Evolutionary conservation across 106 monocot species (phyloP).

Genomic region (Allium sativum): DNA sequence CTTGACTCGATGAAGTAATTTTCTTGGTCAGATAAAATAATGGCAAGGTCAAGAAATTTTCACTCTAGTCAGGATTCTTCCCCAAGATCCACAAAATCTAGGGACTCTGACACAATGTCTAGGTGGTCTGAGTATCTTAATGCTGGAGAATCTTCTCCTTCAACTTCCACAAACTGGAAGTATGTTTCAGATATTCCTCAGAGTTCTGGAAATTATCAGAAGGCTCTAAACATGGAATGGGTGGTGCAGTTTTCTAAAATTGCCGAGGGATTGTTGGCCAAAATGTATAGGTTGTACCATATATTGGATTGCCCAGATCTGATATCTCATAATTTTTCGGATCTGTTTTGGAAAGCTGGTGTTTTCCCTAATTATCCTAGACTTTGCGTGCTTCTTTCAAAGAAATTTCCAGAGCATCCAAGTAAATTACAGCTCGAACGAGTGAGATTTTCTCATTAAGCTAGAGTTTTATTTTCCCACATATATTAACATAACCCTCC

Average conservation of each 20-base stretch:
- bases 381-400: slow-evolving; percentile 64
- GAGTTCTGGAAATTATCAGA: slow-evolving; percentile 29
- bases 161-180: slow-evolving; percentile 43
- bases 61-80: slow-evolving; percentile 35
- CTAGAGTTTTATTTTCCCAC: neutral
- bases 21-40: slow-evolving; percentile 6
- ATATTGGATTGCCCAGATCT: slow-evolving; percentile 67
- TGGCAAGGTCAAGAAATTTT: slow-evolving; percentile 30
- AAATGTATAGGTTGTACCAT: slow-evolving; percentile 67
- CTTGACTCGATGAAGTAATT: neutral
- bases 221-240: slow-evolving; percentile 62
- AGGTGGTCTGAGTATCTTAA: slow-evolving; percentile 75
- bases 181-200: slow-evolving; percentile 23
- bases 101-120: slow-evolving; percentile 48
- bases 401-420: slow-evolving; percentile 95
- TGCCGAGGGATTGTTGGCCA: slow-evolving; percentile 71
- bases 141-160: slow-evolving; percentile 36
- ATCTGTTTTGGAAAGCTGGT: slow-evolving; percentile 84
- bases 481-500: neutral
- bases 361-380: slow-evolving; percentile 74
- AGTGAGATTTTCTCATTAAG: slow-evolving; percentile 28
- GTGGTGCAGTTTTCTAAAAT: slow-evolving; percentile 74
- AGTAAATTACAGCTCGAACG: slow-evolving; percentile 85
- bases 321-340: slow-evolving; percentile 58
- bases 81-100: slow-evolving; percentile 40